Conservation (phyloP, 2,329 filamentous ascomycete species). For the Paracoccidioides lutzii region DNA sequence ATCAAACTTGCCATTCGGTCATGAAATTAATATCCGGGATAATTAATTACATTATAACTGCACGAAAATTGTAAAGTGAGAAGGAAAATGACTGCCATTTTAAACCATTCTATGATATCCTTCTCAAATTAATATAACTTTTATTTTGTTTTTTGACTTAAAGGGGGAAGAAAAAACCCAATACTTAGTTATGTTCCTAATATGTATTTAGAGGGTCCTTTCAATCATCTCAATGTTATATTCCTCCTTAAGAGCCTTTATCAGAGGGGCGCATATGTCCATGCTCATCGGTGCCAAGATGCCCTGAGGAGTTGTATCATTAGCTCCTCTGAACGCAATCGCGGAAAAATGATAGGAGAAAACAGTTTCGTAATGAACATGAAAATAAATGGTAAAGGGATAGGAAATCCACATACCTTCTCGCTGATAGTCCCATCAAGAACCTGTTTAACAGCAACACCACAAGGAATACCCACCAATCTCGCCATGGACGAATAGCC, state of each 20-base stretch:
- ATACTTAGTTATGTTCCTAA: background rate
- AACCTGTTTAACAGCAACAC: slow-evolving; percentile 64
- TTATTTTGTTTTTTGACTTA: background rate
- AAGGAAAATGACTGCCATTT: background rate
- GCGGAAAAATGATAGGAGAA: background rate
- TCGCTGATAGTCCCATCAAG: slow-evolving; percentile 60
- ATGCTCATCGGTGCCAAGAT: slow-evolving; percentile 64
- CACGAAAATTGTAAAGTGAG: background rate
- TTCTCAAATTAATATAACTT: background rate
- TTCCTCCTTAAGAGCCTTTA: slow-evolving; percentile 65
- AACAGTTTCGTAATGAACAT: background rate
- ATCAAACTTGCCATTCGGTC: no score
- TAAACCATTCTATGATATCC: background rate
- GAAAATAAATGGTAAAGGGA: background rate
- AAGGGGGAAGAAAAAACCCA: background rate
- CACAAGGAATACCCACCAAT: slow-evolving; percentile 63
- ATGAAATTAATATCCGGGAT: no score
- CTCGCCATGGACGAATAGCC: slow-evolving; percentile 78
- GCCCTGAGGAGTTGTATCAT: slow-evolving; percentile 30
- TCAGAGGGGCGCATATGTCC: slow-evolving; percentile 58
- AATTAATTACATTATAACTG: no score
- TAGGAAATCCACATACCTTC: slow-evolving; percentile 29
- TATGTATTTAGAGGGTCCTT: slow-evolving; percentile 39
- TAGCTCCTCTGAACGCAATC: background rate
- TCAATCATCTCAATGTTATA: slow-evolving; percentile 62